Evolutionary conservation across 2,329 filamentous ascomycete genomes (phyloP).

Genomic region (Penicillium sp.): DNA sequence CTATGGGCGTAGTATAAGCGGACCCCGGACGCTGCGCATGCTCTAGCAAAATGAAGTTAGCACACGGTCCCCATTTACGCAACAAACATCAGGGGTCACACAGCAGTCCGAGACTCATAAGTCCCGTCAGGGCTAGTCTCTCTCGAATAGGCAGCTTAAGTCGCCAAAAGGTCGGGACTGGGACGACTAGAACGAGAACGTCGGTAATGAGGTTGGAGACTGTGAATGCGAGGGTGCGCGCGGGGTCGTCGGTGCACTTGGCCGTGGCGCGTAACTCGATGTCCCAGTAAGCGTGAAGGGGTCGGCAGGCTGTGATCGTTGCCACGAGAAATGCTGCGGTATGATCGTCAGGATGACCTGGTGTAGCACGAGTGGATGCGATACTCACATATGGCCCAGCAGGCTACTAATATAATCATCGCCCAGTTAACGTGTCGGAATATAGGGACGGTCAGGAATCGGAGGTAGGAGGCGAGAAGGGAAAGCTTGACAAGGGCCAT

Average conservation of each 20-base stretch:
- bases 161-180: constrained; percentile 6
- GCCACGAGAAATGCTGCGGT: not conserved
- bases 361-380: no score
- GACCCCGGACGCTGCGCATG: constrained; percentile 5
- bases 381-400: not conserved
- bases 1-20: constrained; percentile 9
- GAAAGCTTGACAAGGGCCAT: constrained; percentile 15
- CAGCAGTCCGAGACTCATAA: constrained; percentile 15
- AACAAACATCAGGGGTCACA: not conserved
- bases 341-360: not conserved
- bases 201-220: constrained; percentile 9
- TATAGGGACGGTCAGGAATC: constrained; percentile 1
- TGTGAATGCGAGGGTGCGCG: constrained; percentile 5
- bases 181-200: constrained; percentile 2
- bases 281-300: constrained; percentile 8
- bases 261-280: not conserved
- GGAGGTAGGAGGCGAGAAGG: constrained; percentile 11
- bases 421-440: constrained; percentile 7
- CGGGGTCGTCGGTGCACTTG: constrained; percentile 1
- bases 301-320: not conserved
- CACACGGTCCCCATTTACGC: no score
- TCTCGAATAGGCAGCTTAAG: constrained; percentile 6
- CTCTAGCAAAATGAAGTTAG: not conserved
- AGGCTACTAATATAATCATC: not conserved
- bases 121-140: constrained; percentile 1